Conservation (phyloP, 1,284 basidiomycete species). For the Malassezia furfur region DNA sequence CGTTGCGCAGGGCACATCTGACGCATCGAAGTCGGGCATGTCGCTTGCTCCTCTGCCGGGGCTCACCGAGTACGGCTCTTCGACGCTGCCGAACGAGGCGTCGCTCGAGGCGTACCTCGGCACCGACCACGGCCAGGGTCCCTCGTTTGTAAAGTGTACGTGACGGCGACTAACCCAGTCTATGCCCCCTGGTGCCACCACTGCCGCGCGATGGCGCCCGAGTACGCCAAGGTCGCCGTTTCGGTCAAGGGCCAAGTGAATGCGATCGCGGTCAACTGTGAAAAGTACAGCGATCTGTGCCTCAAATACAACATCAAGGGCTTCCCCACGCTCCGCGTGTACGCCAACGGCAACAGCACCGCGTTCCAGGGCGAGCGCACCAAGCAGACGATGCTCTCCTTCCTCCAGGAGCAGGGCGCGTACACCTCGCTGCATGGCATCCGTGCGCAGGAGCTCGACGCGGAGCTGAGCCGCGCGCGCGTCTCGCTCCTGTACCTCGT, state of each 20-base stretch:
- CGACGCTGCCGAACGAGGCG: slow-evolving; percentile 21
- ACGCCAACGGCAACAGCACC: slow-evolving; percentile 26
- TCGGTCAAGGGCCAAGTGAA: slow-evolving; percentile 37
- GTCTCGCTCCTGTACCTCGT: slow-evolving; percentile 32
- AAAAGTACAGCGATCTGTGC: slow-evolving; percentile 28
- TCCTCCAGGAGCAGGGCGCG: slow-evolving; percentile 32
- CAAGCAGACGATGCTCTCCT: slow-evolving; percentile 34
- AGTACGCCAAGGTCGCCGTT: slow-evolving; percentile 26
- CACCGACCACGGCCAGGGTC: slow-evolving; percentile 28
- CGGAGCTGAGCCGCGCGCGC: not conserved
- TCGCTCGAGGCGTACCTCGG: slow-evolving; percentile 28
- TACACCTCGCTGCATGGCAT: slow-evolving; percentile 23
- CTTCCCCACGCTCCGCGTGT: slow-evolving; percentile 38
- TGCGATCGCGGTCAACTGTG: slow-evolving; percentile 41
- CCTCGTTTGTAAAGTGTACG: slow-evolving; percentile 42
- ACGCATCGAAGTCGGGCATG: not conserved
- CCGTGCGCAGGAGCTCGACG: slow-evolving; percentile 18
- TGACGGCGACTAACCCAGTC: slow-evolving; percentile 11
- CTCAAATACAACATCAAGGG: slow-evolving; percentile 22
- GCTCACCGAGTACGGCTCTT: slow-evolving; percentile 30
- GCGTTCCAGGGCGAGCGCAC: slow-evolving; percentile 32
- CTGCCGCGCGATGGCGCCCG: slow-evolving; percentile 39
- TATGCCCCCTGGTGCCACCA: slow-evolving; percentile 47
- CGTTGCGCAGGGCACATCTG: not conserved
- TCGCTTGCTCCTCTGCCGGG: not conserved